Percentiles rank a stretch among this genome's conserved stretches.
These are phyloP conservation scores for Cryptosporidium meleagridis DNA, from an alignment of 169 alveolate species.

Conservation along the genomic window DNA sequence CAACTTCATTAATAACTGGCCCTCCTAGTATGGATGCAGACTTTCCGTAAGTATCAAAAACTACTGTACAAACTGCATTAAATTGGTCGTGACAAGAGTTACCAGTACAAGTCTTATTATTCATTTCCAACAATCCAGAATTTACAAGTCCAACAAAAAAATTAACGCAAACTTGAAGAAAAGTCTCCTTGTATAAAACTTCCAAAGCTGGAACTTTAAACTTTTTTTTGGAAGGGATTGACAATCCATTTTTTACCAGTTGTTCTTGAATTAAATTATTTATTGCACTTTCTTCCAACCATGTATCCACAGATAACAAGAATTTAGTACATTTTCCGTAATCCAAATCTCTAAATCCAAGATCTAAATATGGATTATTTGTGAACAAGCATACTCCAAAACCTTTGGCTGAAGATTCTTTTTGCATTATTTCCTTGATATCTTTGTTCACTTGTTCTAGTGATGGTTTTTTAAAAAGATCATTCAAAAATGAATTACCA, in stretches of 20 bases:
- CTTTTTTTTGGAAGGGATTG: slow-evolving; percentile 29
- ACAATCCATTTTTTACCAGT: neutral
- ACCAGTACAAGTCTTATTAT: slow-evolving; percentile 14
- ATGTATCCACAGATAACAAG: slow-evolving; percentile 19
- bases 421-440: slow-evolving; percentile 32
- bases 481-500: neutral
- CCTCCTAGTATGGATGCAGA: slow-evolving; percentile 36
- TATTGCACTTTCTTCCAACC: slow-evolving; percentile 2
- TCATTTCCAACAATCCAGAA: neutral
- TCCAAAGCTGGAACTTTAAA: slow-evolving; percentile 25
- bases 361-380: slow-evolving; percentile 20
- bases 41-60: neutral
- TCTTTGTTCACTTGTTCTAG: slow-evolving; percentile 26
- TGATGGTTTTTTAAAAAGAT: slow-evolving; percentile 18
- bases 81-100: slow-evolving; percentile 29
- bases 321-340: slow-evolving; percentile 6
- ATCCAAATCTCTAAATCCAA: slow-evolving; percentile 52
- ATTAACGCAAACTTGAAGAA: slow-evolving; percentile 29
- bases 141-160: slow-evolving; percentile 28
- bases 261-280: neutral
- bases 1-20: neutral
- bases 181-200: slow-evolving; percentile 30
- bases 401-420: neutral
- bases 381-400: slow-evolving; percentile 18
- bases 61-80: slow-evolving; percentile 1